Percentiles rank a stretch among this genome's conserved stretches.
Evolutionary conservation across 176 grass and related monocot species (phyloP).

Genomic region (Stipa capillata): DNA sequence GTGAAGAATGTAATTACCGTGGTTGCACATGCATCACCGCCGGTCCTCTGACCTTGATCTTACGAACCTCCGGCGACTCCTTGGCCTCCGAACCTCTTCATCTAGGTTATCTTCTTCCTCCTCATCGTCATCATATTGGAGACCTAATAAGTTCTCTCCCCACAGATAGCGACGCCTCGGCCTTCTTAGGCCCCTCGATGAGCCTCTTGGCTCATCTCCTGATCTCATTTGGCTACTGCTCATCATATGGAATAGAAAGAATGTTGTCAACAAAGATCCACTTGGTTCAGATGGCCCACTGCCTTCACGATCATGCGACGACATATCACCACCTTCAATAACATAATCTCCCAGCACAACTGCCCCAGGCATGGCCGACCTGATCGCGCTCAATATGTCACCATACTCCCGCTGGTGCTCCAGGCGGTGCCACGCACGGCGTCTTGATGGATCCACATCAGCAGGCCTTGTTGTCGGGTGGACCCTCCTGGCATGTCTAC

Average conservation of each 20-base stretch:
- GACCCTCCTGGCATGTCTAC: constrained; percentile 59
- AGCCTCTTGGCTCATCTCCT: constrained; percentile 38
- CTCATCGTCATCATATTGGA: constrained; percentile 37
- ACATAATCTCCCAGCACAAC: constrained; percentile 74
- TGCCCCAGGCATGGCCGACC: constrained; percentile 69
- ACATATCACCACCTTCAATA: constrained; percentile 48
- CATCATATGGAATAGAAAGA: constrained; percentile 69
- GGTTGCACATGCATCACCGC: background rate
- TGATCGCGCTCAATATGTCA: constrained; percentile 75
- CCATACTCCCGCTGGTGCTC: constrained; percentile 71
- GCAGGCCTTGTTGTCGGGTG: constrained; percentile 62
- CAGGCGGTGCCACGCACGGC: constrained; percentile 51
- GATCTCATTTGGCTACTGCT: constrained; percentile 36
- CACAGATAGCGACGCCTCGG: constrained; percentile 67
- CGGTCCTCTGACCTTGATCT: constrained; percentile 51
- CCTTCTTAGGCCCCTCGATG: constrained; percentile 38
- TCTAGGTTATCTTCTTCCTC: constrained; percentile 32
- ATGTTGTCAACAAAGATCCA: constrained; percentile 54
- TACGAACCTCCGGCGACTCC: constrained; percentile 49
- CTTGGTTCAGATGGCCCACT: constrained; percentile 36
- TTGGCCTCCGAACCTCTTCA: constrained; percentile 51
- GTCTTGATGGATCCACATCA: constrained; percentile 62
- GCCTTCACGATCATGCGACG: constrained; percentile 28
- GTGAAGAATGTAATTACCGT: constrained; percentile 22
- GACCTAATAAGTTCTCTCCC: constrained; percentile 73